Conservation (phyloP, 306 rosid genomes). For the Hippophae rhamnoides region DNA sequence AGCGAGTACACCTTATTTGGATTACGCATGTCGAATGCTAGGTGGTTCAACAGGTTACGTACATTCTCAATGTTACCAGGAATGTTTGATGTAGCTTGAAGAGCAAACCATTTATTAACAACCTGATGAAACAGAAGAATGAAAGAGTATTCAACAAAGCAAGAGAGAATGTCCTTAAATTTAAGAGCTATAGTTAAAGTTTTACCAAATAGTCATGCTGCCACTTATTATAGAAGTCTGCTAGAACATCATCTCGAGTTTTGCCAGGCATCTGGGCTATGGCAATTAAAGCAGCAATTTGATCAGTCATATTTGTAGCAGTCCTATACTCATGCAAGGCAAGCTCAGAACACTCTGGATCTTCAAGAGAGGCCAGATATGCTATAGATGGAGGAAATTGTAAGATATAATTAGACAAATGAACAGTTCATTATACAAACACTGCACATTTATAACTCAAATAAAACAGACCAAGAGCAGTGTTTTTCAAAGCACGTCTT, state of each 20-base stretch:
- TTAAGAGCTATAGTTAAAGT: no score
- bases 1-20: constrained; percentile 98
- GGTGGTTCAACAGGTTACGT: constrained; percentile 60
- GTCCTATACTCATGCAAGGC: constrained; percentile 56
- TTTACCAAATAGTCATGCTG: constrained; percentile 79
- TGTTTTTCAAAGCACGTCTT: constrained; percentile 86
- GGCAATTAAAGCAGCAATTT: constrained; percentile 88
- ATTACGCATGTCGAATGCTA: constrained; percentile 81
- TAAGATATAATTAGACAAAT: not conserved
- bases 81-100: constrained; percentile 83
- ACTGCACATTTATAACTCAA: constrained; percentile 9
- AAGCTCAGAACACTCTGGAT: constrained; percentile 36
- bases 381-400: constrained; percentile 40
- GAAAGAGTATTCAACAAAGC: no score
- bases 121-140: constrained; percentile 38
- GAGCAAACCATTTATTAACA: constrained; percentile 94
- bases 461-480: constrained; percentile 59
- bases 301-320: constrained; percentile 98
- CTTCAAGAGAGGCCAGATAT: constrained; percentile 76
- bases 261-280: constrained; percentile 78
- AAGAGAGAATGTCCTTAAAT: no score
- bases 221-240: constrained; percentile 85
- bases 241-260: constrained; percentile 72
- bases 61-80: constrained; percentile 83
- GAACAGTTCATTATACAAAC: constrained; percentile 13